phyloP scores from a whole-genome alignment of 306 rosid genomes.

The Dryas alaskensis region DNA sequence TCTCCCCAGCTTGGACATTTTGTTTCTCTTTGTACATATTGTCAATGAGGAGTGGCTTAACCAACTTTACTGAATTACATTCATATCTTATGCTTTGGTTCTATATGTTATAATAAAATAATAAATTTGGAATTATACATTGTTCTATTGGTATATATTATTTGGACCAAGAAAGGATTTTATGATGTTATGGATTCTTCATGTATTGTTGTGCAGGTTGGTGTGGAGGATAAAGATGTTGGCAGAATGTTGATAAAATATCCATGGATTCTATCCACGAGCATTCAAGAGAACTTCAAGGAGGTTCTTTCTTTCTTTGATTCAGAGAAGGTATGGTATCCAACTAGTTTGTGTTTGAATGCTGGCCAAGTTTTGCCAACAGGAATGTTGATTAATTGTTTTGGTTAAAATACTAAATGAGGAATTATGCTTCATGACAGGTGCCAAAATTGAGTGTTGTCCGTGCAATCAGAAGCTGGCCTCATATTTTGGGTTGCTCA shows the following conservation, averaged over 20 bases:
- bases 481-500: conserved; percentile 78
- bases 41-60: background rate
- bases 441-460: conserved; percentile 49
- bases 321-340: conserved; percentile 51
- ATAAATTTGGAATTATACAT: background rate
- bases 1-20: background rate
- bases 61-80: background rate
- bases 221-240: conserved; percentile 40
- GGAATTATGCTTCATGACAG: conserved; percentile 41
- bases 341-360: conserved; percentile 18
- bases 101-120: background rate
- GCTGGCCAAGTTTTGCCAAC: background rate
- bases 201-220: conserved; percentile 43
- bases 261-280: conserved; percentile 74
- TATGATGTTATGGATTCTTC: conserved; percentile 6
- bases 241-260: conserved; percentile 58
- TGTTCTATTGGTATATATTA: background rate
- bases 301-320: conserved; percentile 49
- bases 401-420: conserved; percentile 5
- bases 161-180: background rate
- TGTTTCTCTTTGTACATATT: background rate
- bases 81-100: background rate
- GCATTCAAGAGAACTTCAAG: conserved; percentile 66
- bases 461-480: conserved; percentile 74
- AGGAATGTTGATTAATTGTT: conserved; percentile 13